Percentiles rank a stretch among this genome's conserved stretches.
These are phyloP conservation scores for Pachysolen tannophilus DNA, from an alignment of 805 yeast genomes.

Conservation along the genomic window DNA sequence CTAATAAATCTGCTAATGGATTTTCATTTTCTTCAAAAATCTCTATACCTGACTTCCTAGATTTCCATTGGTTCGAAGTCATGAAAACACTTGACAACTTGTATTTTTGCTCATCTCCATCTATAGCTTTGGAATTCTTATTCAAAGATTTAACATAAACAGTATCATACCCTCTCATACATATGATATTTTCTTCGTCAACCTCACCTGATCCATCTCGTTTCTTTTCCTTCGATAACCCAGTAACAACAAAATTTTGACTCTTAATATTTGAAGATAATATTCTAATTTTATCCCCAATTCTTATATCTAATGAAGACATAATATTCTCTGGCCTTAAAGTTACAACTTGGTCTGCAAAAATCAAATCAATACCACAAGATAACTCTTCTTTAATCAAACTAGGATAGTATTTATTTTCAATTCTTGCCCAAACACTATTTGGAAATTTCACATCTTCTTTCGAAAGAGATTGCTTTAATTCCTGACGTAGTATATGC, in stretches of 20 bases:
- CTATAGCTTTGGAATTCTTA: neutral
- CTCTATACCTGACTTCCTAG: constrained; percentile 1
- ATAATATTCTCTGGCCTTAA: constrained; percentile 22
- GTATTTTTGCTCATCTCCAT: constrained; percentile 1
- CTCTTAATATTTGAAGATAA: no score
- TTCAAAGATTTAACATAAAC: constrained; percentile 26
- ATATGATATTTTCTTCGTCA: constrained; percentile 28
- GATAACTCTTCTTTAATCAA: constrained; percentile 3
- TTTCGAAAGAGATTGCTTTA: neutral
- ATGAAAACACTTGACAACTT: constrained; percentile 2
- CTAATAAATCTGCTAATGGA: constrained; percentile 1
- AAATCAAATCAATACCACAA: constrained; percentile 5
- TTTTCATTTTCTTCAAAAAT: constrained; percentile 1
- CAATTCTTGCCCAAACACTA: constrained; percentile 12
- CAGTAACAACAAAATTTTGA: constrained; percentile 40
- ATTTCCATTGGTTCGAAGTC: constrained; percentile 5
- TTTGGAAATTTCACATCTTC: constrained; percentile 3
- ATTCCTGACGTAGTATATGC: neutral
- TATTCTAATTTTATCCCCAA: constrained; percentile 52
- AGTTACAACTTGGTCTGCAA: constrained; percentile 3
- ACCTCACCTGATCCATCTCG: no score
- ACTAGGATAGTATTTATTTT: constrained; percentile 8
- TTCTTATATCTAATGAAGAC: constrained; percentile 39
- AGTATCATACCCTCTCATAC: constrained; percentile 55
- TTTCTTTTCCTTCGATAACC: constrained; percentile 27